These are phyloP conservation scores for Phytophthora quininea DNA, from an alignment of 352 stramenopile species.

Conservation along the genomic window DNA sequence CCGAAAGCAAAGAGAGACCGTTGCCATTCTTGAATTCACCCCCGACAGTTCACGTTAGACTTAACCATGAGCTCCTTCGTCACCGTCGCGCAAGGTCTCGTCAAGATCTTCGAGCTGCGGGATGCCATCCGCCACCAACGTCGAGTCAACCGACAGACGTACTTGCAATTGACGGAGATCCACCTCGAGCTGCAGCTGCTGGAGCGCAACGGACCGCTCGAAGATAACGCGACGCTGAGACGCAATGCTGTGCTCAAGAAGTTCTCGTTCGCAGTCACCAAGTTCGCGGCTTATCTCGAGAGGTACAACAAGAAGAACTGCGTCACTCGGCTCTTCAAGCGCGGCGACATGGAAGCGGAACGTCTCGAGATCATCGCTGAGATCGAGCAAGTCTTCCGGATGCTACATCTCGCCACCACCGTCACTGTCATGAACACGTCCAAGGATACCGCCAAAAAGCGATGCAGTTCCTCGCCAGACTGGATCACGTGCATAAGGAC, in stretches of 20 bases:
- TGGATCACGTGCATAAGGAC: slow-evolving; percentile 24
- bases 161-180: slow-evolving; percentile 30
- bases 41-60: slow-evolving; percentile 2
- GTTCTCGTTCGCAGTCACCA: slow-evolving; percentile 14
- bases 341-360: slow-evolving; percentile 35
- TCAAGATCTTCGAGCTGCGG: slow-evolving; percentile 29
- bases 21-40: slow-evolving; percentile 13
- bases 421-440: slow-evolving; percentile 24
- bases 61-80: slow-evolving; percentile 14
- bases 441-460: slow-evolving; percentile 18
- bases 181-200: slow-evolving; percentile 28
- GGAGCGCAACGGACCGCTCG: slow-evolving; percentile 19
- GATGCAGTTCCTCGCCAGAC: slow-evolving; percentile 27
- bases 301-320: slow-evolving; percentile 30
- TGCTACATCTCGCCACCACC: slow-evolving; percentile 37
- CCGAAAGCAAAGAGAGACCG: background rate
- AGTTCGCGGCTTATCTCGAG: slow-evolving; percentile 22
- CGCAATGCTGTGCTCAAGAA: slow-evolving; percentile 26
- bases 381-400: slow-evolving; percentile 43
- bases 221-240: slow-evolving; percentile 19
- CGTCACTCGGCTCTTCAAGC: slow-evolving; percentile 25
- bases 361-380: slow-evolving; percentile 29
- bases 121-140: slow-evolving; percentile 33
- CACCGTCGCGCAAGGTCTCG: slow-evolving; percentile 17
- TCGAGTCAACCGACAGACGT: slow-evolving; percentile 23